A percentile compares a stretch with the other conserved stretches of the same genome.
Evolutionary conservation across 2,329 filamentous ascomycete genomes (phyloP).

Genomic region (Uncinocarpus reesii): DNA sequence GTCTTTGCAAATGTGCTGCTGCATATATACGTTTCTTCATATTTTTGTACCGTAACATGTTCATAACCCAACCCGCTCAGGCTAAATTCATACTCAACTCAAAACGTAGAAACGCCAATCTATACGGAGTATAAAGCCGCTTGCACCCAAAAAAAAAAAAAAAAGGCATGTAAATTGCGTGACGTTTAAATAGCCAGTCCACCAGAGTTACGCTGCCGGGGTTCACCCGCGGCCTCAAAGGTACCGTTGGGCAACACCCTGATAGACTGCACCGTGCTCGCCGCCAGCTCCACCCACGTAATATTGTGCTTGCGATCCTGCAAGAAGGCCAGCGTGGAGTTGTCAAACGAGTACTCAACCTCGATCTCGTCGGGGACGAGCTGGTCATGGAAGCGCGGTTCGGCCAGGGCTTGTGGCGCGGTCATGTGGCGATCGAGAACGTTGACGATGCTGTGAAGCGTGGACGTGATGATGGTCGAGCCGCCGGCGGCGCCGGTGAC

Average conservation of each 20-base stretch:
- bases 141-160: not conserved
- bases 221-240: slow-evolving; percentile 70
- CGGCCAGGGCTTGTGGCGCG: slow-evolving; percentile 50
- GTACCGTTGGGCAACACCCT: slow-evolving; percentile 50
- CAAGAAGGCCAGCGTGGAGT: slow-evolving; percentile 54
- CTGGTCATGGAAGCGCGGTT: slow-evolving; percentile 71
- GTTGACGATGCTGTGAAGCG: slow-evolving; percentile 62
- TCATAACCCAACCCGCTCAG: no score
- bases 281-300: slow-evolving; percentile 52
- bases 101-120: not conserved
- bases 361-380: slow-evolving; percentile 58
- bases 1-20: no score
- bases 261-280: slow-evolving; percentile 63
- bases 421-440: slow-evolving; percentile 57
- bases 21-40: no score
- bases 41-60: no score
- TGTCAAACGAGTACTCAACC: slow-evolving; percentile 62
- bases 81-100: not conserved
- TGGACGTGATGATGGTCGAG: slow-evolving; percentile 71
- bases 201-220: slow-evolving; percentile 60
- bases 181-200: slow-evolving; percentile 45
- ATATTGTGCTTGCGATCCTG: slow-evolving; percentile 58
- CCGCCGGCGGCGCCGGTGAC: slow-evolving; percentile 69
- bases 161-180: not conserved
- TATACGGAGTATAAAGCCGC: not conserved